Evolutionary conservation across 129 eudicot species (phyloP), one percentile per base, ranked within the genome.

Genomic region (Chrysanthemum lavandulifolium): DNA sequence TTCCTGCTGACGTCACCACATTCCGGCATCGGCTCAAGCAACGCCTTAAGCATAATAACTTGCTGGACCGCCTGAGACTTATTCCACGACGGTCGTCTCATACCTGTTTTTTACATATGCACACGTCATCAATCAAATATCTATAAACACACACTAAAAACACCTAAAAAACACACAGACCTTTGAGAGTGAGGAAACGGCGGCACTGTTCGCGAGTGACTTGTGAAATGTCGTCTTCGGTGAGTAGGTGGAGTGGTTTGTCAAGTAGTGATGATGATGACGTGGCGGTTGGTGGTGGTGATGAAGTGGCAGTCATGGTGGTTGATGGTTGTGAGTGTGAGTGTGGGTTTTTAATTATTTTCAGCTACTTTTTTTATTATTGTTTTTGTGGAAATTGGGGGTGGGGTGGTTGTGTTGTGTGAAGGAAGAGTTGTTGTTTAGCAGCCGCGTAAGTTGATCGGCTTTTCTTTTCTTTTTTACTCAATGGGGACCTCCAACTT

Each of bases 31-130:
- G 98, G 73, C 78, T 95, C 99, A 15, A 91, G 85, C 61, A 95
- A 87, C 80, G 85, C 86, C 84, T 95, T 95, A 60, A 95, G 91
- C 73, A 90, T 86, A 70, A 95, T 91, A 0, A 91, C 99, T 73
- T 95, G 99, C 85, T 95, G 97, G 80, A 88, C 86, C 90, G 99
- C 99, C 85, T 95, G 99, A 10, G 99, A 91, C 84, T 95, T 95
- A 77, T 95, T 95, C 99, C 99, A 91, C 73, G 99, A 95, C 67
- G 99, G 99, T 57, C 91, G 74, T 64, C 99, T 79, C 99, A 95
- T 95, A 36, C 99, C 99, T 95, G 81, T 43, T 55, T 15, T 31
- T 15, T 0, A 60, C 7, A 60, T 23, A 4, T 2, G 1, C 1
- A 5, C 7, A 60, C 65, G 13, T 10, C 29, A 2, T 4, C 8